Conservation (phyloP, 257 asterid species). For the Lycium barbarum region DNA sequence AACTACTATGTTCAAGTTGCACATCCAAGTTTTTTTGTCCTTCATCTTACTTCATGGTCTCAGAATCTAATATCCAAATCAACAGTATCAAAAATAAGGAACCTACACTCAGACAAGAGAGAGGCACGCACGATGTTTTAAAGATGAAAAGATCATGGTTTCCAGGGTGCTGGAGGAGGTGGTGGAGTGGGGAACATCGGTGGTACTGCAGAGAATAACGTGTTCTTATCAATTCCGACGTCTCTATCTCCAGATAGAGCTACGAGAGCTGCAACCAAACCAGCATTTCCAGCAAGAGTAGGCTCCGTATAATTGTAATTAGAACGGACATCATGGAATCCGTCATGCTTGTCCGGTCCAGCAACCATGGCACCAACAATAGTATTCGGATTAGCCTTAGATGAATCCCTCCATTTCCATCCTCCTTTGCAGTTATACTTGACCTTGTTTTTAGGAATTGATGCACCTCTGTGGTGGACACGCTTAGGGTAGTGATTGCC, state of each 20-base stretch:
- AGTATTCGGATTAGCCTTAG: constrained; percentile 73
- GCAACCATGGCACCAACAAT: constrained; percentile 97
- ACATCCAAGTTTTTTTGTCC: constrained; percentile 17
- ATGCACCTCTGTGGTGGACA: constrained; percentile 95
- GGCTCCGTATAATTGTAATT: constrained; percentile 97
- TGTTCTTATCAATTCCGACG: constrained; percentile 76
- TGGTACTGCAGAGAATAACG: constrained; percentile 92
- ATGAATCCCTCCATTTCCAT: constrained; percentile 86
- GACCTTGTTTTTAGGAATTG: constrained; percentile 81
- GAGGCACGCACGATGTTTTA: not conserved
- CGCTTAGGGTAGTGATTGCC: constrained; percentile 83
- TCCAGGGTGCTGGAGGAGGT: constrained; percentile 99
- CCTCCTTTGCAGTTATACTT: constrained; percentile 90
- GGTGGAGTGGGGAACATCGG: constrained; percentile 97
- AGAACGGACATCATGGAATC: constrained; percentile 78
- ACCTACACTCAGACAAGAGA: constrained; percentile 26
- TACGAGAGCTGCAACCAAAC: constrained; percentile 88
- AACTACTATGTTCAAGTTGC: constrained; percentile 33
- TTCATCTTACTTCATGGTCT: constrained; percentile 28
- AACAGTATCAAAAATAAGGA: constrained; percentile 40
- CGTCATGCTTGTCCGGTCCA: constrained; percentile 90
- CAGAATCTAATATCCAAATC: constrained; percentile 18
- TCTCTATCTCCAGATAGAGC: constrained; percentile 80
- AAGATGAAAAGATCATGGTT: constrained; percentile 44
- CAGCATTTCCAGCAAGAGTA: constrained; percentile 94